Percentiles rank a stretch among this genome's conserved stretches.
These are phyloP conservation scores for Helotiales sp. DNA, from an alignment of 2,329 filamentous ascomycete species.

Conservation along the genomic window DNA sequence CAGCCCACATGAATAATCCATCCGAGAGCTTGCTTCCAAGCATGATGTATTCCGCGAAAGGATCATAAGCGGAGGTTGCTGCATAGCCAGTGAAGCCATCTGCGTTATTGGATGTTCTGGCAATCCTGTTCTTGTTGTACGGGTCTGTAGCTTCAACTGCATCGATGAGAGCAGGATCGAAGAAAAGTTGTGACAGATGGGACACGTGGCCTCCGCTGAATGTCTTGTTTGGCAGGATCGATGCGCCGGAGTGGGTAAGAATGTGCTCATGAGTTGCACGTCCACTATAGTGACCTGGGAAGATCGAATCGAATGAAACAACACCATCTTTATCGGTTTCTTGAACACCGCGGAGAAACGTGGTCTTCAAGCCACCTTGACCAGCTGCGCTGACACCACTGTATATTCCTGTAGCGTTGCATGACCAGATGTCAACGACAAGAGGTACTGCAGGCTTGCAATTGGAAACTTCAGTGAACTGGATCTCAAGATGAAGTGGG, in stretches of 20 bases:
- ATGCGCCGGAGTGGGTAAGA: conserved; percentile 24
- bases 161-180: conserved; percentile 63
- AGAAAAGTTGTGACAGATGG: conserved; percentile 59
- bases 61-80: conserved; percentile 53
- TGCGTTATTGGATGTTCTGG: conserved; percentile 53
- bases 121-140: conserved; percentile 54
- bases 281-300: conserved; percentile 52
- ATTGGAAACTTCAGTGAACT: conserved; percentile 58
- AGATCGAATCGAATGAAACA: conserved; percentile 49
- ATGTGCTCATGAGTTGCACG: conserved; percentile 55
- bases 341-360: conserved; percentile 51
- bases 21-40: conserved; percentile 58
- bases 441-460: conserved; percentile 55
- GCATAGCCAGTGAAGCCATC: conserved; percentile 51
- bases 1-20: conserved; percentile 61
- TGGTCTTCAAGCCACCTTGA: conserved; percentile 48
- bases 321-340: conserved; percentile 50
- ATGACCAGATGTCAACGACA: conserved; percentile 58
- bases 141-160: conserved; percentile 56
- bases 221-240: conserved; percentile 49
- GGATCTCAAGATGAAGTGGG: conserved; percentile 55
- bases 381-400: conserved; percentile 49
- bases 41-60: conserved; percentile 61
- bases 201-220: conserved; percentile 57
- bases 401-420: conserved; percentile 50